Evolutionary conservation across 2,329 filamentous ascomycete genomes (phyloP), one percentile per base, ranked within the genome.

Genomic region (Delphinella strobiligena): DNA sequence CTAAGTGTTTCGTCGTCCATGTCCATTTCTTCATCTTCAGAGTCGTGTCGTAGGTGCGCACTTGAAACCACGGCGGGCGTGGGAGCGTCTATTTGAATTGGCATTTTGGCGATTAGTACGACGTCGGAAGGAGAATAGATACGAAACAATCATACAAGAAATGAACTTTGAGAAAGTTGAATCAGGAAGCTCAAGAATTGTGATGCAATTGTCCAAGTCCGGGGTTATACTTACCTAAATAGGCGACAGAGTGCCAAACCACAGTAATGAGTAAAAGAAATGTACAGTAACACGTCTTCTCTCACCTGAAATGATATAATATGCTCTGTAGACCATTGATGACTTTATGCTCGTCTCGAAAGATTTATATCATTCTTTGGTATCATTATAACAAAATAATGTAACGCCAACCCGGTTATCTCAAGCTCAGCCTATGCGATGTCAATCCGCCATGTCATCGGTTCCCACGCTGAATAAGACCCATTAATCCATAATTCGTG

Each of bases 61-160:
- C 50, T 44, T 36, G 58, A 48, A 45, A 56, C 51, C n/a, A 38
- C 46, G 8, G 59, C 52, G 34, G 62, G 59, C 14, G 64, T 56
- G 7, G 74, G 74, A 5, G 72, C 63, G 22, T 75, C 61, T 47
- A 78, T 78, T 4, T 71, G 71, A 46, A 78, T 72, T 14, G 71
- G 68, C 74, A 78, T 78, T 17, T 17, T 41, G 39, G 12, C 15
- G 30, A n/a, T 12, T 7, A n/a, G 9, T 27, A 10, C 8, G 7
- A 5, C 16, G 30, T 32, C 30, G n/a, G n/a, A n/a, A n/a, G 37
- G 39, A 55, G 47, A 29, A 19, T 15, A 12, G 33, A 35, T 4
- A 17, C 22, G 12, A 27, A 27, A 27, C 7, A 7, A 12, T 27
- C 22, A 12, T 27, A 27, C n/a, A n/a, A 27, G 22, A 7, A 12